These are phyloP conservation scores for Erodium maritimum DNA, from an alignment of 345 rosid genomes.

Conservation along the genomic window DNA sequence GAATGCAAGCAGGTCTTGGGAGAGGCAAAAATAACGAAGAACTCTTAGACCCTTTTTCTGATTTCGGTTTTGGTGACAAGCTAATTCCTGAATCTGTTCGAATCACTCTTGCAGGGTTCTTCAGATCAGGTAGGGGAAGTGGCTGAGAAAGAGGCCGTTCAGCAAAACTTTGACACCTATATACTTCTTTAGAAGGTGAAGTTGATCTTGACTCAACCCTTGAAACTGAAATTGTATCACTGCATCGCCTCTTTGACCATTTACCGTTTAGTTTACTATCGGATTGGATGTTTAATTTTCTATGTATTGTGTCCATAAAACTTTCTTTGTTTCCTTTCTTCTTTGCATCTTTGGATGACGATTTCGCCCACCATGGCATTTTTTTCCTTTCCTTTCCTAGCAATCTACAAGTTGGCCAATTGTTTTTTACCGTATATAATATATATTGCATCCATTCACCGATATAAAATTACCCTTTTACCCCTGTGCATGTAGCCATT, in stretches of 20 bases:
- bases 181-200: slow-evolving; percentile 57
- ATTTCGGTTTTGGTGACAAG: slow-evolving; percentile 35
- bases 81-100: slow-evolving; percentile 39
- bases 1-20: slow-evolving; percentile 44
- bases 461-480: background rate
- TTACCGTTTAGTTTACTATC: slow-evolving; percentile 38
- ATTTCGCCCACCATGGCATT: slow-evolving; percentile 74
- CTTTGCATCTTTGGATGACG: slow-evolving; percentile 62
- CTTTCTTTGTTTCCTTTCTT: slow-evolving; percentile 69
- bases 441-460: slow-evolving; percentile 9
- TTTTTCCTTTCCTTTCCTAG: slow-evolving; percentile 7
- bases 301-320: slow-evolving; percentile 47
- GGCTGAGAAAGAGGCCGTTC: slow-evolving; percentile 69
- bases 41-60: slow-evolving; percentile 30
- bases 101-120: slow-evolving; percentile 23
- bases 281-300: slow-evolving; percentile 44
- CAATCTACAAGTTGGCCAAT: background rate
- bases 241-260: slow-evolving; percentile 29
- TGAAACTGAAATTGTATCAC: slow-evolving; percentile 44
- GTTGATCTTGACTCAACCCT: slow-evolving; percentile 55
- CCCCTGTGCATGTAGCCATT: background rate
- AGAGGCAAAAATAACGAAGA: slow-evolving; percentile 45
- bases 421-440: background rate
- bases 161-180: slow-evolving; percentile 75
- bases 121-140: slow-evolving; percentile 62